Base-by-base conservation (phyloP, 1,284 basidiomycete species). In the Microbotryum scabiosae region DNA sequence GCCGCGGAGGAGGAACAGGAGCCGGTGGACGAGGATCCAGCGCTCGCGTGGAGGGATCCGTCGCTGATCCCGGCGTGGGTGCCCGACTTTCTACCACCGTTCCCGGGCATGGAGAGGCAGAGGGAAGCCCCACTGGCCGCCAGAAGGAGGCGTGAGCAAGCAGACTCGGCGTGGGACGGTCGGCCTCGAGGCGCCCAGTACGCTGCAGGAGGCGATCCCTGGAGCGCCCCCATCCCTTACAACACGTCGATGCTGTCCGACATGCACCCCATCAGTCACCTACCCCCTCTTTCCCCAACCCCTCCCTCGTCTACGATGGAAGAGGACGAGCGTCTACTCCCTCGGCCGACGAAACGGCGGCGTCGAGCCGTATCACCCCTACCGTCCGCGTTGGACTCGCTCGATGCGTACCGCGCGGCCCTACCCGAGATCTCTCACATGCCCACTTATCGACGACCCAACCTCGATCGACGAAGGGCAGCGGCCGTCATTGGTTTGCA, bases 31-130 rank as follows among this genome's bases (percentile, higher is more conserved):
- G 41, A 45, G 36, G 36, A 54, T 6, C 62, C 63, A 2, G 54
- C 44, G 46, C 58, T 61, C 9, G 43, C 51, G 0, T 61, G 67
- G 65, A 26, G 61, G 32, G 54, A 68, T 54, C 56, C 56, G 0
- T 2, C 56, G 12, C 46, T 57, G 2, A 59, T 63, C 44, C 62
- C 67, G 4, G 9, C 51, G 8, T 66, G 57, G 12, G 59, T 71
- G 5, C 65, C 59, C 28, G 56, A 62, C 1, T 68, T 65, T 57
- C 60, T 71, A 36, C 68, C 69, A 8, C 69, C 70, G 20, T 71
- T 68, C 61, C 67, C 67, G 1, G 67, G 65, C 10, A 49, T 59
- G 23, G 63, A 69, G 30, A 54, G 59, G 8, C 66, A 70, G 41
- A 49, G 49, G 10, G 62, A 62, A 36, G 43, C 61, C 21, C 54